Evolutionary conservation across 768 basidiomycete genomes (phyloP).

Genomic region (Tricholoma furcatifolium): DNA sequence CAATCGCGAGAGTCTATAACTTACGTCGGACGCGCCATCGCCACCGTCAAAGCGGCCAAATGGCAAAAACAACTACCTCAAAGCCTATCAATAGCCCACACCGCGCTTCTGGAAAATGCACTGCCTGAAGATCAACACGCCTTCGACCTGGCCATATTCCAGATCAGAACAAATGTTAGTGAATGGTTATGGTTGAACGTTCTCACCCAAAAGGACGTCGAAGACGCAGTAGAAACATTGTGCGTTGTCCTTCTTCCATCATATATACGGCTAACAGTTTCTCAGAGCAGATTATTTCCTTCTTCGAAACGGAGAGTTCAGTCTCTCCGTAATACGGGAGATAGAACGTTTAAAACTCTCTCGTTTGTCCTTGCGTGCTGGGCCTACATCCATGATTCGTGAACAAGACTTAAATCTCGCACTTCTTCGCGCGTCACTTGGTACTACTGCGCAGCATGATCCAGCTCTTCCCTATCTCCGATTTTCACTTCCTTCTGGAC

Average conservation of each 20-base stretch:
- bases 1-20: conserved; percentile 78
- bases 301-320: conserved; percentile 85
- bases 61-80: conserved; percentile 79
- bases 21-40: conserved; percentile 86
- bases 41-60: conserved; percentile 76
- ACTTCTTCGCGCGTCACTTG: conserved; percentile 82
- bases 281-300: conserved; percentile 84
- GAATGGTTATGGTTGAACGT: conserved; percentile 96
- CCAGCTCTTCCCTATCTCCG: conserved; percentile 69
- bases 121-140: conserved; percentile 74
- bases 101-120: conserved; percentile 60
- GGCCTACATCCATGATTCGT: conserved; percentile 72
- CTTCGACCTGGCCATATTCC: conserved; percentile 72
- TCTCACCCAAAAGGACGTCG: conserved; percentile 78
- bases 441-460: conserved; percentile 87
- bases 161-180: conserved; percentile 78
- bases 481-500: conserved; percentile 79
- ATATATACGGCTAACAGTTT: conserved; percentile 8
- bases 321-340: conserved; percentile 80
- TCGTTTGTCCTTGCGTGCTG: conserved; percentile 67
- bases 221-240: conserved; percentile 84
- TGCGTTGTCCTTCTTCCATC: conserved; percentile 35
- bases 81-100: conserved; percentile 62
- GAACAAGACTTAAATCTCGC: conserved; percentile 90
- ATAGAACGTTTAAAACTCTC: conserved; percentile 82